Conservation (phyloP, 345 rosid genomes). For the Melastoma malabathricum region DNA sequence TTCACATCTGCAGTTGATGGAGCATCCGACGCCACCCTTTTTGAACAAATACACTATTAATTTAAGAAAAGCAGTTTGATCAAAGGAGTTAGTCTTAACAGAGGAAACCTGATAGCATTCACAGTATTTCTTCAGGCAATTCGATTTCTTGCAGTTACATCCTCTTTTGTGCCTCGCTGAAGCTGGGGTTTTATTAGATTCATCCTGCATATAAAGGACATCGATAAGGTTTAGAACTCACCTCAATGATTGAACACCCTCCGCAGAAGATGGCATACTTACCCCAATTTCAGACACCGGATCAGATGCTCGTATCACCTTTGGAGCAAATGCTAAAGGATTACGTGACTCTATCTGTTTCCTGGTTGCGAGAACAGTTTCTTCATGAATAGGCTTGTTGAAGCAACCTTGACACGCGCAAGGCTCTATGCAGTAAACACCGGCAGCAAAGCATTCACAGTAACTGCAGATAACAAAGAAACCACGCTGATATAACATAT, state of each 20-base stretch:
- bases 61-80: background rate
- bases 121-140: conserved; percentile 91
- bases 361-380: conserved; percentile 88
- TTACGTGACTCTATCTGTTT: conserved; percentile 96
- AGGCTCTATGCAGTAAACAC: conserved; percentile 93
- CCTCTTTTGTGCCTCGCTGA: conserved; percentile 99
- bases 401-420: conserved; percentile 96
- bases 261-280: conserved; percentile 4
- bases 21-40: conserved; percentile 97
- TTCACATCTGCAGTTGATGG: conserved; percentile 92
- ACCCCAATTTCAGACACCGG: conserved; percentile 59
- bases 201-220: conserved; percentile 45
- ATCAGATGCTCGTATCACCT: conserved; percentile 67
- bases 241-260: background rate
- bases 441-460: conserved; percentile 99
- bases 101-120: conserved; percentile 91
- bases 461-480: conserved; percentile 38
- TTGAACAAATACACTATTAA: conserved; percentile 7
- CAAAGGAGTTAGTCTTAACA: too few species aligned
- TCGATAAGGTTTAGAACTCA: conserved; percentile 3
- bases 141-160: conserved; percentile 99
- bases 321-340: conserved; percentile 99
- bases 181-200: conserved; percentile 77
- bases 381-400: conserved; percentile 97
- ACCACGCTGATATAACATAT: background rate